These are phyloP conservation scores for Myxozyma geophila DNA, from an alignment of 805 yeast genomes.

Conservation along the genomic window DNA sequence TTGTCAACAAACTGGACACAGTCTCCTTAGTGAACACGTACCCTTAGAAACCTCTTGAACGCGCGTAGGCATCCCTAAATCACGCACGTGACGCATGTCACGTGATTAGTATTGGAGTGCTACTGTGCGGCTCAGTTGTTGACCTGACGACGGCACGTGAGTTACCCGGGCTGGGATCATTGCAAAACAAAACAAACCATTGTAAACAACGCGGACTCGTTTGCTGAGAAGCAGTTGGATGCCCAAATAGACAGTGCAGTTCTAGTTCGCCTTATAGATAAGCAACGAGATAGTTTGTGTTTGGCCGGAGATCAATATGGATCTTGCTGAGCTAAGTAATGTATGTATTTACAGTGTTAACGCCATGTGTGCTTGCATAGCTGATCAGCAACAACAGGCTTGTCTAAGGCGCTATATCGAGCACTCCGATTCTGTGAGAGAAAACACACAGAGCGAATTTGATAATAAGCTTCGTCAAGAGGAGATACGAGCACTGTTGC, in stretches of 20 bases:
- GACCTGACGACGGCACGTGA: slow-evolving; percentile 4
- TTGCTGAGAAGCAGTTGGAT: no score
- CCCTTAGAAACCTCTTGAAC: background rate
- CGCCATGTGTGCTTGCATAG: no score
- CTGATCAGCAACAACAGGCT: background rate
- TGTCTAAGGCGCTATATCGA: slow-evolving; percentile 7
- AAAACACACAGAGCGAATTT: background rate
- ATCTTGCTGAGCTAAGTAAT: slow-evolving; percentile 14
- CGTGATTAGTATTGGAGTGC: background rate
- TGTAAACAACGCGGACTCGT: no score
- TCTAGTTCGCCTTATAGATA: background rate
- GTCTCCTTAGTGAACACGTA: slow-evolving; percentile 19
- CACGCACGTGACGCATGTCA: background rate
- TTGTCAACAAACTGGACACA: background rate
- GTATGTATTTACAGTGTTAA: background rate
- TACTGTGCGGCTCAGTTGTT: background rate
- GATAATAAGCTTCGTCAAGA: slow-evolving; percentile 4
- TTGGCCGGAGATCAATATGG: background rate
- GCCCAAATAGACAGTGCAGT: background rate
- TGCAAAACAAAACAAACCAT: background rate
- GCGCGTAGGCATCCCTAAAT: background rate
- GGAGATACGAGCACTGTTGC: background rate
- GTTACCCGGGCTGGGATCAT: slow-evolving; percentile 12
- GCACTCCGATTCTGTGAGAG: slow-evolving; percentile 14
- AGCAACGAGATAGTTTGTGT: background rate